These are phyloP conservation scores for Colletotrichum sp. DNA, from an alignment of 2,329 filamentous ascomycete genomes.

Conservation along the genomic window DNA sequence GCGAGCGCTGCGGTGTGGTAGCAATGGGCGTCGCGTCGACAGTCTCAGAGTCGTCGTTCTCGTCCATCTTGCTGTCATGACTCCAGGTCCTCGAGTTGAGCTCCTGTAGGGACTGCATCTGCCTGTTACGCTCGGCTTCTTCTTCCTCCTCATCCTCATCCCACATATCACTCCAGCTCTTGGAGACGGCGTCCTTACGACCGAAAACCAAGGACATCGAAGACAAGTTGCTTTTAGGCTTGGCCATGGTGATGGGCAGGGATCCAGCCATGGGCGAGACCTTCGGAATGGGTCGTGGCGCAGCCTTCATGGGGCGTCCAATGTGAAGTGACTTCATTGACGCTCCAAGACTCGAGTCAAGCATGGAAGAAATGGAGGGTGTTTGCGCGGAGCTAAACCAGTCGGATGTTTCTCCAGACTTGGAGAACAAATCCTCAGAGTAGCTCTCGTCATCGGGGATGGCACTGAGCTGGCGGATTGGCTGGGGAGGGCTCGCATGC, in stretches of 20 bases:
- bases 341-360: constrained; percentile 81
- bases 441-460: constrained; percentile 84
- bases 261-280: constrained; percentile 69
- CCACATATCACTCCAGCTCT: constrained; percentile 99
- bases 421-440: constrained; percentile 83
- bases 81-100: constrained; percentile 81
- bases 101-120: constrained; percentile 64
- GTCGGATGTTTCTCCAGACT: constrained; percentile 73
- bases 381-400: constrained; percentile 83
- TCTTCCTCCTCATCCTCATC: constrained; percentile 87
- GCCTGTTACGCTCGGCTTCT: constrained; percentile 67
- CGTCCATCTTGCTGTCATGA: constrained; percentile 68
- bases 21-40: constrained; percentile 42
- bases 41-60: constrained; percentile 47
- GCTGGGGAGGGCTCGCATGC: constrained; percentile 73
- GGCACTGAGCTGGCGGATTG: constrained; percentile 82
- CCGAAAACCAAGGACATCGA: constrained; percentile 84
- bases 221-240: constrained; percentile 70
- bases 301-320: constrained; percentile 46
- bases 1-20: constrained; percentile 41
- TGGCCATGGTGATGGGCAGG: constrained; percentile 79
- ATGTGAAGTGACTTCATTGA: constrained; percentile 80
- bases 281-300: constrained; percentile 53
- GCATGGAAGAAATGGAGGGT: constrained; percentile 81
- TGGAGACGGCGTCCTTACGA: constrained; percentile 80